Conservation (phyloP, 2,329 filamentous ascomycete species). For the Byssothecium circinans region DNA sequence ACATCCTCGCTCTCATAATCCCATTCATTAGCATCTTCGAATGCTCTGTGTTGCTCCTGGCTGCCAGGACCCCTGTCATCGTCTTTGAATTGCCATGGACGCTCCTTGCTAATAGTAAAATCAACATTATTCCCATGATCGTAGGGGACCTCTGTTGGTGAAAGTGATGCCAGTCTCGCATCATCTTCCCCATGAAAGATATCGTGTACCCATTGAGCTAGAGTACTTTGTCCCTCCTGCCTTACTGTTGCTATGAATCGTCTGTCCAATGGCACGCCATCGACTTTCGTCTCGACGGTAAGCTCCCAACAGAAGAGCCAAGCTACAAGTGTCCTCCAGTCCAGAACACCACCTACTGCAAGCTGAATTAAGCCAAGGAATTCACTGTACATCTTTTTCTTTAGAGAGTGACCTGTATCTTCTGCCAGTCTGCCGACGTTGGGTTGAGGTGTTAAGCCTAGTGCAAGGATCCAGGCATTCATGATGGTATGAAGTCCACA, state of each 20-base stretch:
- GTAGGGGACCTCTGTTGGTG: not conserved
- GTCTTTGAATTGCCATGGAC: not conserved
- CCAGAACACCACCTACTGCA: constrained; percentile 10
- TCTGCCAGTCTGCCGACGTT: too few relatives aligned
- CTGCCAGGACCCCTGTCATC: not conserved
- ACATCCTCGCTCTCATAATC: not conserved
- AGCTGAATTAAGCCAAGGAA: not conserved
- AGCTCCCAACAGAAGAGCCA: constrained; percentile 6
- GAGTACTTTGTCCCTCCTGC: not conserved
- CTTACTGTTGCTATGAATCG: not conserved
- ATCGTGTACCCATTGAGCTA: too few relatives aligned
- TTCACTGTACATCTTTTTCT: not conserved
- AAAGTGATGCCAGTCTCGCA: not conserved
- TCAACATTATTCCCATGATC: constrained; percentile 1
- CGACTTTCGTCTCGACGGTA: not conserved
- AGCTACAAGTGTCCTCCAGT: constrained; percentile 12
- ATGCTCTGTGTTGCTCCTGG: not conserved
- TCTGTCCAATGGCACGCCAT: constrained; percentile 1
- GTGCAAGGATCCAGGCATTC: constrained; percentile 31
- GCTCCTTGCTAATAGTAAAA: not conserved
- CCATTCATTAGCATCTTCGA: not conserved
- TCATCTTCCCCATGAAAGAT: too few relatives aligned
- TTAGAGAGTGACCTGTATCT: not conserved
- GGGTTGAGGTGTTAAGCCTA: constrained; percentile 21
- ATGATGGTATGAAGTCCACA: constrained; percentile 22